phyloP scores from a whole-genome alignment of 2,329 filamentous ascomycete genomes.

The Atkinsonella texensis region DNA sequence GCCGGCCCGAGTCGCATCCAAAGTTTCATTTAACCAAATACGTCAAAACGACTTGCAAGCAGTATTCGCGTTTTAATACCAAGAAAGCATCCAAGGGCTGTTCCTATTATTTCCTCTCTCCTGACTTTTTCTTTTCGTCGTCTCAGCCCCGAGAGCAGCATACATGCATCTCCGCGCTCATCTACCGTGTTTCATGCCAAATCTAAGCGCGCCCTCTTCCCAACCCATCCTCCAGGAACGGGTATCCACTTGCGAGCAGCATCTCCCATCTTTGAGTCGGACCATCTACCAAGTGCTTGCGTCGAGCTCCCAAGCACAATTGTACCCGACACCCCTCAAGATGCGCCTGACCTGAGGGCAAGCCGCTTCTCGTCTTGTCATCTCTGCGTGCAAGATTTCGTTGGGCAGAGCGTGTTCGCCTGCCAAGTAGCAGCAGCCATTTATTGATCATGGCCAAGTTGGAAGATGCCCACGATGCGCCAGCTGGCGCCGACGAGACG shows the following conservation, averaged over 20 bases:
- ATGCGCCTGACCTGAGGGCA: conserved; percentile 27
- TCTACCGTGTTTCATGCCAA: not conserved
- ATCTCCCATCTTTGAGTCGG: too few relatives aligned
- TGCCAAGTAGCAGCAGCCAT: not conserved
- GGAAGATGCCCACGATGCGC: not conserved
- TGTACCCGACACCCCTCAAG: conserved; percentile 9
- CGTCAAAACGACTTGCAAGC: too few relatives aligned
- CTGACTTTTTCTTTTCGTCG: too few relatives aligned
- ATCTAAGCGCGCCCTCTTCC: not conserved
- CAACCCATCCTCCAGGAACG: too few relatives aligned
- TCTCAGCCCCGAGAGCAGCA: too few relatives aligned
- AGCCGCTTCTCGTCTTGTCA: conserved; percentile 9
- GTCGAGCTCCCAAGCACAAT: not conserved
- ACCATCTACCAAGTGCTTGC: not conserved
- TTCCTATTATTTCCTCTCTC: too few relatives aligned
- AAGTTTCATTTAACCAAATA: too few relatives aligned
- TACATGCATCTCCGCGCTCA: too few relatives aligned
- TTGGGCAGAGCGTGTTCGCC: conserved; percentile 15
- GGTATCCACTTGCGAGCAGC: too few relatives aligned
- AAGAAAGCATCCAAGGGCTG: too few relatives aligned
- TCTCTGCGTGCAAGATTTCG: conserved; percentile 11
- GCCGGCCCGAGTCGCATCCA: too few relatives aligned
- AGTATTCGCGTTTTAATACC: too few relatives aligned
- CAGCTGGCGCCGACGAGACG: not conserved
- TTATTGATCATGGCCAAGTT: conserved; percentile 1